phyloP scores from a whole-genome alignment of 176 grass and related monocot genomes.

The Ananas comosus region DNA sequence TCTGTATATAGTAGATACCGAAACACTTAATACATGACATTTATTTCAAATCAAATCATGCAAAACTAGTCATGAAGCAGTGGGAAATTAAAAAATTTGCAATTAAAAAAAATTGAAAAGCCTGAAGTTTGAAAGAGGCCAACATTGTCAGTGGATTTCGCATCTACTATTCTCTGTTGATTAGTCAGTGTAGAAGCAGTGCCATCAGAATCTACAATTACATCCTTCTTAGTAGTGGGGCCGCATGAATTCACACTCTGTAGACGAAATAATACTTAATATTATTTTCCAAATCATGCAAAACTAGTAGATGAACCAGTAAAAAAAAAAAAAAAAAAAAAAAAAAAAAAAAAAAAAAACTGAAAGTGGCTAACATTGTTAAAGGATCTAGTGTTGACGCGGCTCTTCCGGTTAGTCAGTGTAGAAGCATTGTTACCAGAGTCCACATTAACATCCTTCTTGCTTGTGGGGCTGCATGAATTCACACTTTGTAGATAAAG shows the following conservation, averaged over 20 bases:
- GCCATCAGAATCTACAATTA: not conserved
- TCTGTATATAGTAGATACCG: not conserved
- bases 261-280: slow-evolving; percentile 3
- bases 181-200: not conserved
- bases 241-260: not conserved
- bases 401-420: not conserved
- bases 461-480: not conserved
- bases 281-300: not conserved
- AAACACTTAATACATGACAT: not conserved
- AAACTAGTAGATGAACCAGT: not conserved
- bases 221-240: slow-evolving; percentile 3
- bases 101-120: not conserved
- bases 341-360: not conserved
- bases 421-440: not conserved
- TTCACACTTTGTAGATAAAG: slow-evolving; percentile 7
- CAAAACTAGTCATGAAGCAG: not conserved
- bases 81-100: not conserved
- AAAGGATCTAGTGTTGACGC: not conserved
- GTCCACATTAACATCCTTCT: not conserved
- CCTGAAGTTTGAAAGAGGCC: not conserved
- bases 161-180: slow-evolving; percentile 1
- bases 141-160: not conserved
- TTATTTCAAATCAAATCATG: not conserved
- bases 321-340: not conserved
- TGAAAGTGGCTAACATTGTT: slow-evolving; percentile 1